Conservation (phyloP, 2,329 filamentous ascomycete genomes). For the Nemania diffusa region DNA sequence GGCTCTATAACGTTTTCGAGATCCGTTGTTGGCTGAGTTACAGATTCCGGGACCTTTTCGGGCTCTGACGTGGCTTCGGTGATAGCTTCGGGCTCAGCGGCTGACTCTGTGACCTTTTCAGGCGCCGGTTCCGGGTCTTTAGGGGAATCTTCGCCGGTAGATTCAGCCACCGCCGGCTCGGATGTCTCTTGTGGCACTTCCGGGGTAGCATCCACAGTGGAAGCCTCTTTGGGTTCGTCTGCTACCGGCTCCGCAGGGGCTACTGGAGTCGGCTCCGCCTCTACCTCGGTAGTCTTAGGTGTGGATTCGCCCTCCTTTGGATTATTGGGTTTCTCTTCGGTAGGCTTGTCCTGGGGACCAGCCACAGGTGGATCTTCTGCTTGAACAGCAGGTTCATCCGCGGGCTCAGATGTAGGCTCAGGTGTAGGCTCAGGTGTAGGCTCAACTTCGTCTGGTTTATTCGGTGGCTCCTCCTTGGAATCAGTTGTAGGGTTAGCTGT, state of each 20-base stretch:
- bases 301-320: slow-evolving; percentile 18
- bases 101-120: not conserved
- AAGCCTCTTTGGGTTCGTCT: slow-evolving; percentile 9
- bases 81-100: not conserved
- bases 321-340: slow-evolving; percentile 2
- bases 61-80: not conserved
- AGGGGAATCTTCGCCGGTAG: slow-evolving; percentile 18
- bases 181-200: slow-evolving; percentile 23
- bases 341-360: slow-evolving; percentile 11
- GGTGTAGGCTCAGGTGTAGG: not conserved
- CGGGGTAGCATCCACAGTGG: not conserved
- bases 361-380: slow-evolving; percentile 12
- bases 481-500: slow-evolving; percentile 7
- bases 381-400: not conserved
- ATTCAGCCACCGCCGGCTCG: not conserved
- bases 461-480: slow-evolving; percentile 15
- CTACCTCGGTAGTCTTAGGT: slow-evolving; percentile 5
- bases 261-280: slow-evolving; percentile 8
- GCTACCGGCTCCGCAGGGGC: slow-evolving; percentile 1
- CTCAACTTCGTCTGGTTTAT: slow-evolving; percentile 25
- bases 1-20: not conserved
- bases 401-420: not conserved
- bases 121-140: slow-evolving; percentile 19
- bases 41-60: not conserved
- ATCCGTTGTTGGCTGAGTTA: not conserved